Base-by-base conservation (phyloP, 116 monocot species). In the Thalassia testudinum region DNA sequence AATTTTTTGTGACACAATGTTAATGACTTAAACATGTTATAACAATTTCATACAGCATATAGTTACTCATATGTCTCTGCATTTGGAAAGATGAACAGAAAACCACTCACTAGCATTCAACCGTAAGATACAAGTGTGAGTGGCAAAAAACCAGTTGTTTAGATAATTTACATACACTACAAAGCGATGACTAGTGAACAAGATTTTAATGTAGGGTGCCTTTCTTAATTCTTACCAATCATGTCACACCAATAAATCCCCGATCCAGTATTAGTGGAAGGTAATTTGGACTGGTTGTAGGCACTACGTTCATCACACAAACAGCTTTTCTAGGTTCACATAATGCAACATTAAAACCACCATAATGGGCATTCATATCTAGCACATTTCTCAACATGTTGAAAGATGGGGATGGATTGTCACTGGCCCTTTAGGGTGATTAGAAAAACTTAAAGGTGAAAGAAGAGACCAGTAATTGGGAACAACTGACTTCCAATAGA, bases 231-330 rank as follows among this genome's bases (percentile, higher is more conserved):
- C 30, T 34, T 68, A 81, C 81, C 86, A 86, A 57, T 86, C 67
- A 50, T 86, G 86, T 56, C 60, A 86, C 74, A 63, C 81, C 86
- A 50, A 66, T 48, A 60, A 86, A 81, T 6, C 86, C 86, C 56
- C 86, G 56, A 55, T 81, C 77, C 63, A 84, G 70, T 16, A 84
- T 75, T 5, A 79, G 60, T 19, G 76, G 66, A 43, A 85, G 75
- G 27, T 68, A 66, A 62, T 72, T 66, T 13, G 47, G 59, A 24
- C 50, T 55, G 47, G 50, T 34, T 18, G 56, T 62, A 3, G 83
- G 79, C n/a, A 84, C 75, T 20, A 84, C 83, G 60, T 84, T 84
- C 83, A 84, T 79, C 49, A 84, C 79, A 79, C 83, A 84, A 18
- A 64, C 75, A 5, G 69, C 72, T 60, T 79, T 83, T 51, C 63